These are phyloP conservation scores for Cutaneotrichosporon sp. DNA, from an alignment of 1,284 basidiomycete genomes.

Conservation along the genomic window DNA sequence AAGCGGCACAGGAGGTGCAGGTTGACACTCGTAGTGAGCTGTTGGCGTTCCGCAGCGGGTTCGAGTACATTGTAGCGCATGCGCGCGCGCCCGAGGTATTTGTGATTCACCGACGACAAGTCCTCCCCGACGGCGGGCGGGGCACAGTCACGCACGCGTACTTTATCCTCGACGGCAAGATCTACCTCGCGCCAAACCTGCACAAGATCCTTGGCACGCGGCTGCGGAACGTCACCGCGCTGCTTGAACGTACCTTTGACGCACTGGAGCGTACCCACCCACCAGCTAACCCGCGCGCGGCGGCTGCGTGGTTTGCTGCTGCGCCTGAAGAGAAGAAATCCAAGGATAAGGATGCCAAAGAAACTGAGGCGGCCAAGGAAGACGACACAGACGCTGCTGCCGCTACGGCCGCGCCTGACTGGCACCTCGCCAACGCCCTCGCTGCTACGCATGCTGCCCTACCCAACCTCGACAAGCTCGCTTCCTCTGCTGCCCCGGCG, in stretches of 20 bases:
- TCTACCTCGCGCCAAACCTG: slow-evolving; percentile 40
- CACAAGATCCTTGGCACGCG: slow-evolving; percentile 32
- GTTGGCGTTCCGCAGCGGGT: slow-evolving; percentile 31
- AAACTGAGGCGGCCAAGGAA: neutral
- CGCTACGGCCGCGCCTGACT: slow-evolving; percentile 23
- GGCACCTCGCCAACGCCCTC: slow-evolving; percentile 37
- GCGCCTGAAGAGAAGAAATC: neutral
- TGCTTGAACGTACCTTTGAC: slow-evolving; percentile 34
- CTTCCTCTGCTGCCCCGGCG: slow-evolving; percentile 9
- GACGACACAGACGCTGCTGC: neutral
- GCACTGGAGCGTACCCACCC: slow-evolving; percentile 31
- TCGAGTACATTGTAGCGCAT: slow-evolving; percentile 44
- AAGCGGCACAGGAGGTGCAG: neutral
- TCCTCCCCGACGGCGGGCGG: slow-evolving; percentile 25
- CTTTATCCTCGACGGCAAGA: slow-evolving; percentile 39
- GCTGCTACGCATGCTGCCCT: slow-evolving; percentile 27
- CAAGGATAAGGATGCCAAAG: slow-evolving; percentile 1
- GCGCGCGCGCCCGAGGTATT: slow-evolving; percentile 38
- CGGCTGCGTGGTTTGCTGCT: slow-evolving; percentile 30
- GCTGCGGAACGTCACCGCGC: slow-evolving; percentile 25
- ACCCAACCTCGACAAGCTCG: slow-evolving; percentile 20
- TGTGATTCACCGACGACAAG: slow-evolving; percentile 36
- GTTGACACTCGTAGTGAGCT: slow-evolving; percentile 28
- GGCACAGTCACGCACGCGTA: slow-evolving; percentile 31
- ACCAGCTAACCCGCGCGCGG: slow-evolving; percentile 37